Base-by-base conservation (phyloP, 2,329 filamentous ascomycete species). In the Capronia americana region DNA sequence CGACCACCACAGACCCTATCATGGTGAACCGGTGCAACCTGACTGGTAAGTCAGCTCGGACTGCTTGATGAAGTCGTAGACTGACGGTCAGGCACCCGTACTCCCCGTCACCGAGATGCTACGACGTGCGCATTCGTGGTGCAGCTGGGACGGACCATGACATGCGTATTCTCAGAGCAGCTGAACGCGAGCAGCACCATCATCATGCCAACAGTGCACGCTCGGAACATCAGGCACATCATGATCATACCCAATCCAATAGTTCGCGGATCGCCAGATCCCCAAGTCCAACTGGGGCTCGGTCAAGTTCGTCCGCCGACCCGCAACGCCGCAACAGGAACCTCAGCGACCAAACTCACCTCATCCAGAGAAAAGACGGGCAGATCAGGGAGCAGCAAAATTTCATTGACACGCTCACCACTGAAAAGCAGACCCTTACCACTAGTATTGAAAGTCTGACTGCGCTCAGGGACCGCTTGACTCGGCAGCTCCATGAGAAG, bases 401-500 rank as follows among this genome's bases (percentile, higher is more conserved):
- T 1, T 2, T 26, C 26, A 54, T 54, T 23, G 7, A 26, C 28
- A 26, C 7, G 17, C 51, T 54, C 23, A 54, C 11, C 24, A 26
- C 11, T 10, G 51, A 54, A 54, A 54, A 28, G 2, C 24, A 32
- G 51, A 26, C 51, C 11, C 51, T 54, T 30, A 17, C 51, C 20
- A 14, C 11, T 28, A 54, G 12, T 8, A 14, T 54, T 7, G 26
- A 30, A 26, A 2, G 26, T 26, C 51, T 54, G 4, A 54, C 24
- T 12, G 4, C 10, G 14, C 14, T 32, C 28, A 20, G 32, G 17
- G 51, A 32, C 5, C 4, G 2, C 28, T 17, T 54, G 23, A 54
- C 23, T n/a, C 23, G 51, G 28, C 24, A 54, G 51, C 51, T 54
- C 26, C 14, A 30, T 10, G 51, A 26, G 51, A 54, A 28, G 51